A percentile compares a stretch with the other conserved stretches of the same genome.
Evolutionary conservation across 177 flowering plant species (phyloP).

Genomic region (Vitis hybrid): DNA sequence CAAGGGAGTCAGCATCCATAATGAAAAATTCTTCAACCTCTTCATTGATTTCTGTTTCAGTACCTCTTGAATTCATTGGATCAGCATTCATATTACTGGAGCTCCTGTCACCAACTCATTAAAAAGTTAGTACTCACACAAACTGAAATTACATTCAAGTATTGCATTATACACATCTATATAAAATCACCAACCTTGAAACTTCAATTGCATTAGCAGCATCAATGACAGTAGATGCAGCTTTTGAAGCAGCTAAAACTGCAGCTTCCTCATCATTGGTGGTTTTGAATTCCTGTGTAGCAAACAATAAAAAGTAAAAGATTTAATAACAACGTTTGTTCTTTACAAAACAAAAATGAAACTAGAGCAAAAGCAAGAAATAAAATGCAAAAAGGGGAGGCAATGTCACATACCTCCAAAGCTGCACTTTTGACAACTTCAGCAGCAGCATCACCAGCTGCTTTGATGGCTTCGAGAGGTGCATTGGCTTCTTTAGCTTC

Average conservation of each 20-base stretch:
- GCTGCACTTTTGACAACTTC: slow-evolving; percentile 91
- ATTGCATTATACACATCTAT: neutral
- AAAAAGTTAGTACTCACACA: too few species aligned
- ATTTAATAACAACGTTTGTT: neutral
- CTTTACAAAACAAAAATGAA: neutral
- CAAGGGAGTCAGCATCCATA: slow-evolving; percentile 60
- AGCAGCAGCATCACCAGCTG: slow-evolving; percentile 97
- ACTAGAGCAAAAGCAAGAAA: neutral
- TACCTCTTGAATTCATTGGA: slow-evolving; percentile 17
- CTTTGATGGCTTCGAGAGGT: slow-evolving; percentile 78
- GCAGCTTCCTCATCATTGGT: slow-evolving; percentile 87
- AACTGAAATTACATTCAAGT: too few species aligned
- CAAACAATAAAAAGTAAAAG: slow-evolving; percentile 4
- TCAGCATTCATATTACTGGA: slow-evolving; percentile 30
- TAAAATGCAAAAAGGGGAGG: neutral
- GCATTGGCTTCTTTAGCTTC: slow-evolving; percentile 94
- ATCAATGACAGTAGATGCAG: slow-evolving; percentile 87
- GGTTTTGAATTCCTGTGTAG: slow-evolving; percentile 53
- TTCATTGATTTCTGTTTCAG: slow-evolving; percentile 49
- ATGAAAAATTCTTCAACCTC: slow-evolving; percentile 64
- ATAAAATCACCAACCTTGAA: slow-evolving; percentile 55
- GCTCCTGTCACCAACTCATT: slow-evolving; percentile 36
- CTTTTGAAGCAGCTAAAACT: slow-evolving; percentile 81
- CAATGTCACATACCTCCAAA: slow-evolving; percentile 54
- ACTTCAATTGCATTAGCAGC: slow-evolving; percentile 80